These are phyloP conservation scores for Colletotrichum sublineola DNA, from an alignment of 2,329 filamentous ascomycete genomes.

Conservation along the genomic window DNA sequence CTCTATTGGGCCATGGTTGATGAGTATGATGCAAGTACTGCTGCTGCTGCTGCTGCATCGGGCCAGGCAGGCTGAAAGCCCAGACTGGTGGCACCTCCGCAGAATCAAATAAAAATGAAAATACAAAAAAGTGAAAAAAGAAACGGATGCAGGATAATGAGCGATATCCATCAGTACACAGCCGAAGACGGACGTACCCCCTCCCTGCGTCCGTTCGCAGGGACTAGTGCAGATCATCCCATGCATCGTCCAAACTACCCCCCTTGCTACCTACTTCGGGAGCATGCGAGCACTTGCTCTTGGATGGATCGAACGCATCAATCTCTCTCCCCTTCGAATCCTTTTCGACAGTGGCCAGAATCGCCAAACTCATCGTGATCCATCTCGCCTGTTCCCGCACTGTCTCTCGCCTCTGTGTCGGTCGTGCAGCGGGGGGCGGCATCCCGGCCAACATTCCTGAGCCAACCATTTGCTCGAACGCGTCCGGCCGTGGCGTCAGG, in stretches of 20 bases:
- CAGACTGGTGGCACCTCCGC: slow-evolving; percentile 4
- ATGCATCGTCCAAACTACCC: slow-evolving; percentile 11
- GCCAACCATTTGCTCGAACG: slow-evolving; percentile 29
- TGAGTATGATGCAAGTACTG: background rate
- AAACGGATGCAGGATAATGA: slow-evolving; percentile 19
- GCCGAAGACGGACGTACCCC: slow-evolving; percentile 3
- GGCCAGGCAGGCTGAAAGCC: slow-evolving; percentile 26
- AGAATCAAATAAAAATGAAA: slow-evolving; percentile 1
- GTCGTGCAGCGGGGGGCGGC: slow-evolving; percentile 23
- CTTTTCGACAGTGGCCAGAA: background rate
- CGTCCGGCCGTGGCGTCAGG: slow-evolving; percentile 17
- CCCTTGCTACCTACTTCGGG: background rate
- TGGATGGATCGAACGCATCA: background rate
- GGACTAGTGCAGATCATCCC: slow-evolving; percentile 33
- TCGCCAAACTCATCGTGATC: background rate
- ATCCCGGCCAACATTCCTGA: slow-evolving; percentile 13
- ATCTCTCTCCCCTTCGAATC: background rate
- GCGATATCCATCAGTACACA: slow-evolving; percentile 11
- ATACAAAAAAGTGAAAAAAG: slow-evolving; percentile 1
- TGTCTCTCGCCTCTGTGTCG: slow-evolving; percentile 8
- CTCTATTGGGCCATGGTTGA: background rate
- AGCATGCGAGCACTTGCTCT: background rate
- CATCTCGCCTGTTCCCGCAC: background rate
- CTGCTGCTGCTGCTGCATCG: background rate
- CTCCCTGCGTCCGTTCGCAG: slow-evolving; percentile 20